Evolutionary conservation across 768 basidiomycete species (phyloP), one percentile per base, ranked within the genome.

Genomic region (Chiua virens): DNA sequence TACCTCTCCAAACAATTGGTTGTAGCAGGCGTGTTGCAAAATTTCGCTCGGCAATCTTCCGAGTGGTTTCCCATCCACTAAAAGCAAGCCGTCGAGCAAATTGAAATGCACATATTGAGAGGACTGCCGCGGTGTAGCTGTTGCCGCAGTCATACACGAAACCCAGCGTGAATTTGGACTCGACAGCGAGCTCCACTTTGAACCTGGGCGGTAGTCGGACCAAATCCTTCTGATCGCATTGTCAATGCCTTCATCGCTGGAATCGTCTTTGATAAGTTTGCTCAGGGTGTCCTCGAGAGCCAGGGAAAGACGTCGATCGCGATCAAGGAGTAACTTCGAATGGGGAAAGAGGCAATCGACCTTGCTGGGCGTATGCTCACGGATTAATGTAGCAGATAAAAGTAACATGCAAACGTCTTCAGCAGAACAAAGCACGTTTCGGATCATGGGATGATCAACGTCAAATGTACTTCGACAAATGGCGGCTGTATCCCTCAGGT

Each of bases 251-350:
- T 27, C 8, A 27, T 45, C 45, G 14, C 54, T 37, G 1, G 8
- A 0, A 20, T 47, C 45, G 5, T 18, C 38, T 17, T 44, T 13
- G 32, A 71, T 62, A 3, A 54, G 23, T 3, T 41, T n/a, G 0
- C 45, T 14, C 23, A 73, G 13, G 17, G 41, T 8, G 4, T 17
- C 8, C 49, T 71, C 70, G 3, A 75, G 45, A 21, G 39, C 42
- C 43, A 69, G 50, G 0, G 71, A 68, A 17, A 75, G 52, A 5
- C 69, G 64, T 10, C 62, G 61, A 53, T 74, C 66, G 18, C 70
- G 63, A 20, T 60, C 58, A 6, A 72, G 59, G 15, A 73, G 53
- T 37, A 56, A 47, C 4, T 49, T 56, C 4, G 67, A 55, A 38
- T 60, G 47, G 0, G 47, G 4, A 10, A 47, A 42, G 18, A 50